Base-by-base conservation (phyloP, 768 basidiomycete genomes). In the Panellus pusillus region DNA sequence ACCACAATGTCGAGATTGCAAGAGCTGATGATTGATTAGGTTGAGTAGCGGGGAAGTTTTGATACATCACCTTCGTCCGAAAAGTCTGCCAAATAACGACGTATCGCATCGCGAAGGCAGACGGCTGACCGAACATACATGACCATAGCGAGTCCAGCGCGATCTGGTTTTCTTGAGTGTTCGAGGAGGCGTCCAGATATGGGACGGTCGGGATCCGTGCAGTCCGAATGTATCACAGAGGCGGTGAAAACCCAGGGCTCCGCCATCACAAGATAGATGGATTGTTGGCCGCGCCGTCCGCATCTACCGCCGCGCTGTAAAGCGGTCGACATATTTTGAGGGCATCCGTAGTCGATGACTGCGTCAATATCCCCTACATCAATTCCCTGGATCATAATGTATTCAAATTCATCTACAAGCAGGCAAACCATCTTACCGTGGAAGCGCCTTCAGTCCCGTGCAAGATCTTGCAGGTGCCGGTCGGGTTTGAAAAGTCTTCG, bases 371-470 rank as follows among this genome's bases (percentile, higher is more conserved):
- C 19, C 2, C 4, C 3, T 2, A 50, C 49, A 20, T 50, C 40
- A 9, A 50, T 24, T 2, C 49, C 49, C 49, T 50, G 28, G 24
- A 18, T n/a, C n/a, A n/a, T n/a, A n/a, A n/a, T 39, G 37, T 14
- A 14, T 6, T n/a, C n/a, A n/a, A n/a, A n/a, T n/a, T n/a, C n/a
- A n/a, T n/a, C n/a, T n/a, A n/a, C n/a, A n/a, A n/a, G n/a, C n/a
- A n/a, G n/a, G n/a, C n/a, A n/a, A n/a, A n/a, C n/a, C n/a, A n/a
- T n/a, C n/a, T n/a, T n/a, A 68, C 69, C 0, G 63, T 65, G 19
- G 69, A 63, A 1, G 60, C 61, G 0, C 65, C 66, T 9, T 52
- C 58, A 0, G 63, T 70, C 0, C 63, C 63, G 53, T 61, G 57
- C 6, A 69, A 55, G 7, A 70, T 58, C 7, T 61, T 52, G 32